A percentile compares a stretch with the other conserved stretches of the same genome.
These are phyloP conservation scores for Acorus calamus DNA, from an alignment of 106 monocot species.

Conservation along the genomic window DNA sequence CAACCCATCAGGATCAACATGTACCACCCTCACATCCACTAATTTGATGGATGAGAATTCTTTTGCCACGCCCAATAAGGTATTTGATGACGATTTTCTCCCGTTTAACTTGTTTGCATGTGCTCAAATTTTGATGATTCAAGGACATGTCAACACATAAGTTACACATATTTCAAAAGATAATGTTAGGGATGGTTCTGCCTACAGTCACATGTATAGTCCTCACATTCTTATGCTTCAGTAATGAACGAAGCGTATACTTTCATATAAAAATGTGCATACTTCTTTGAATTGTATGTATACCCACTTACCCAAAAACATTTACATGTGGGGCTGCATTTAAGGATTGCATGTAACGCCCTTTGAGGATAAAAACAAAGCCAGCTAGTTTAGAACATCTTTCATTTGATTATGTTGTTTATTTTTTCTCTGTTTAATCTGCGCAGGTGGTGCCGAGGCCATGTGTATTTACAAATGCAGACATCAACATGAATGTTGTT, in stretches of 20 bases:
- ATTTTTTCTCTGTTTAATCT: constrained; percentile 1
- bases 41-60: constrained; percentile 76
- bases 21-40: constrained; percentile 49
- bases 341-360: not conserved
- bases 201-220: no score
- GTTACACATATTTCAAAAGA: no score
- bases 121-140: not conserved
- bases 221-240: no score
- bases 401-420: not conserved
- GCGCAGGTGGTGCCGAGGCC: constrained; percentile 45
- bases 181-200: no score
- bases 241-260: no score
- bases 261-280: no score
- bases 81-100: constrained; percentile 2
- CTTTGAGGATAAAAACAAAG: not conserved
- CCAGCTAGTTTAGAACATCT: not conserved
- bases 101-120: not conserved
- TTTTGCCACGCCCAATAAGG: constrained; percentile 67
- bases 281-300: no score
- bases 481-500: constrained; percentile 27
- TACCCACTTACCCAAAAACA: no score
- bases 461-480: constrained; percentile 30
- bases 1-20: constrained; percentile 34
- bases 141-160: no score
- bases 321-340: no score